A percentile compares a stretch with the other conserved stretches of the same genome.
These are phyloP conservation scores for Aspergillus sp. DNA, from an alignment of 2,329 filamentous ascomycete genomes.

Conservation along the genomic window DNA sequence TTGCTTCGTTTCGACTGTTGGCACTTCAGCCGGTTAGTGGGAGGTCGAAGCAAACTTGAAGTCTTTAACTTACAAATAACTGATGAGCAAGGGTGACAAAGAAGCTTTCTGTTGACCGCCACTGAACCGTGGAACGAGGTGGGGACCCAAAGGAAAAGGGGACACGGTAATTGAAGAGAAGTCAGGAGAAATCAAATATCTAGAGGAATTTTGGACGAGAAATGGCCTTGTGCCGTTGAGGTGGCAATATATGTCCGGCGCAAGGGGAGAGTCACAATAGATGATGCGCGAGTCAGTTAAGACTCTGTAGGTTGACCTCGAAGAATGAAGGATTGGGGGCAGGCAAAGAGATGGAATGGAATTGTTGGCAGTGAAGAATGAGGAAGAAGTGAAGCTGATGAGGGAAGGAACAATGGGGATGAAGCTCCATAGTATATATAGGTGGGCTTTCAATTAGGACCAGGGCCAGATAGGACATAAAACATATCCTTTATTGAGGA, in stretches of 20 bases:
- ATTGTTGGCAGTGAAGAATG: neutral
- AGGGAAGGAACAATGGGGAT: conserved; percentile 4
- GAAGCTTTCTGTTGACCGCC: conserved; percentile 4
- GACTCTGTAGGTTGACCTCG: neutral
- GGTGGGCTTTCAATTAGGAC: conserved; percentile 16
- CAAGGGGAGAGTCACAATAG: conserved; percentile 11
- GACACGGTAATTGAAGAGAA: neutral
- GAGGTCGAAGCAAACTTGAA: neutral
- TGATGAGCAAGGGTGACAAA: neutral
- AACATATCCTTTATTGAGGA: conserved; percentile 8
- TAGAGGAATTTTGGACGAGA: neutral
- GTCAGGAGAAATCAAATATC: neutral
- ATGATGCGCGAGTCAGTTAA: conserved; percentile 3
- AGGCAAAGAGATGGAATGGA: neutral
- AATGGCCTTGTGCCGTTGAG: neutral
- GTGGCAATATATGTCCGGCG: neutral
- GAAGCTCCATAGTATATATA: conserved; percentile 25
- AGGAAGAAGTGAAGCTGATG: conserved; percentile 5
- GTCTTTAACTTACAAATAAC: conserved; percentile 1
- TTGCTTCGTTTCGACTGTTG: conserved; percentile 7
- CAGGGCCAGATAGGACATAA: conserved; percentile 6
- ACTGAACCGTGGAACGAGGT: conserved; percentile 3
- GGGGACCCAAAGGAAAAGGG: neutral
- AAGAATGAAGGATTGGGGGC: neutral
- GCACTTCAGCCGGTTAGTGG: neutral